A percentile compares a stretch with the other conserved stretches of the same genome.
These are phyloP conservation scores for Eucalyptus tenuipes DNA, from an alignment of 345 rosid species.

Conservation along the genomic window DNA sequence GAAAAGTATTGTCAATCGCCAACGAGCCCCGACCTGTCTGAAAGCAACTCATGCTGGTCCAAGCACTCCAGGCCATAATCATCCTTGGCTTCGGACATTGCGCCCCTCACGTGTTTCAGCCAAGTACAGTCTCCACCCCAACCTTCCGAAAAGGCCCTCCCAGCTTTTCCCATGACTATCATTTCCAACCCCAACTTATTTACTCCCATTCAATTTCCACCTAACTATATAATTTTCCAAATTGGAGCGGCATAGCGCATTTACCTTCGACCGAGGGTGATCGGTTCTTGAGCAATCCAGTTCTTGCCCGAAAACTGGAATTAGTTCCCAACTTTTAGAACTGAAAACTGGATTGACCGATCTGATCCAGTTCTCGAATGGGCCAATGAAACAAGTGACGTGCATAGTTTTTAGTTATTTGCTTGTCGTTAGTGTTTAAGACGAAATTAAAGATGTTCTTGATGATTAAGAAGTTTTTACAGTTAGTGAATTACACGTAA, in stretches of 20 bases:
- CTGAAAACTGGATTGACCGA: fast-evolving
- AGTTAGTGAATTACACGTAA: background rate
- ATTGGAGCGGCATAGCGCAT: background rate
- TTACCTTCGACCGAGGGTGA: background rate
- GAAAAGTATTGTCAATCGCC: background rate
- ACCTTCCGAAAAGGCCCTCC: background rate
- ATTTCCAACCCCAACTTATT: background rate
- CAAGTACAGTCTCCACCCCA: background rate
- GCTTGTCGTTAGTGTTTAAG: fast-evolving
- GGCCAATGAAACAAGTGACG: background rate
- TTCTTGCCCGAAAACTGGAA: fast-evolving
- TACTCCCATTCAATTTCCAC: background rate
- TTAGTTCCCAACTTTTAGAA: background rate
- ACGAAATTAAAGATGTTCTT: too few relatives aligned
- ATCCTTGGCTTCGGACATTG: background rate
- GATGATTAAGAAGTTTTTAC: too few relatives aligned
- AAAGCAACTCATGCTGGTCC: background rate
- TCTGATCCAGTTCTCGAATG: fast-evolving
- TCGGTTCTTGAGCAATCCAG: background rate
- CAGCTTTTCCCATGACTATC: background rate
- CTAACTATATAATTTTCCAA: background rate
- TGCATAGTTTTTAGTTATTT: too few relatives aligned
- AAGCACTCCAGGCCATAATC: background rate
- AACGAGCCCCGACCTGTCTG: background rate
- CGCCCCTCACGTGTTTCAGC: background rate